These are phyloP conservation scores for Candida ponderosae DNA, from an alignment of 805 yeast species.

Conservation along the genomic window DNA sequence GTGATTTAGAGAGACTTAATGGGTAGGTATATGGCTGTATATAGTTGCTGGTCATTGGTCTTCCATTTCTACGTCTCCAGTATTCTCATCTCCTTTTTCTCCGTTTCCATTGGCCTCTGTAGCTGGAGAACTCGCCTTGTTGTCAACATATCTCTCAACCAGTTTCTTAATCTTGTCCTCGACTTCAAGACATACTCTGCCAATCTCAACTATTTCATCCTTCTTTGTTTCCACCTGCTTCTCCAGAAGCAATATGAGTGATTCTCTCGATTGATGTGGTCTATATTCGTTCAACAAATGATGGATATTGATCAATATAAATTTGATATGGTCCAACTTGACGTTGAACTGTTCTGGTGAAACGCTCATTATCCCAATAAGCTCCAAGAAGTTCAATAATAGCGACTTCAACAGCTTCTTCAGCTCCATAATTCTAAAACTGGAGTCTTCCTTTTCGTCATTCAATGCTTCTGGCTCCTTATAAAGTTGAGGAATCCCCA, in stretches of 20 bases:
- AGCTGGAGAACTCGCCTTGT: slow-evolving; percentile 1
- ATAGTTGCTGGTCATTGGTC: too few relatives aligned
- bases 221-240: slow-evolving; percentile 62
- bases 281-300: slow-evolving; percentile 88
- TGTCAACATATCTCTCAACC: slow-evolving; percentile 21
- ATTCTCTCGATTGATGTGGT: slow-evolving; percentile 92
- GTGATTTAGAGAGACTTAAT: too few relatives aligned
- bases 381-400: slow-evolving; percentile 71
- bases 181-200: slow-evolving; percentile 32
- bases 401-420: slow-evolving; percentile 75
- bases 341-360: slow-evolving; percentile 57
- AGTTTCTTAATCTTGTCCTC: slow-evolving; percentile 26
- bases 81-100: slow-evolving; percentile 1
- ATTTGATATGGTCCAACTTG: slow-evolving; percentile 73
- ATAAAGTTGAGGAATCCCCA: slow-evolving; percentile 76
- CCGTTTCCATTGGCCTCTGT: background rate
- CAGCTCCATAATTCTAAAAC: slow-evolving; percentile 56
- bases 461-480: slow-evolving; percentile 17
- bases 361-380: slow-evolving; percentile 67
- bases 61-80: too few relatives aligned
- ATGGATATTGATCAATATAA: slow-evolving; percentile 81
- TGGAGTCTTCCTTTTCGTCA: slow-evolving; percentile 28
- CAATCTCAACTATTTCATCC: slow-evolving; percentile 39
- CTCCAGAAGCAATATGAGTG: slow-evolving; percentile 65
- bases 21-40: too few relatives aligned